Conservation (phyloP, 805 yeast species). For the Kodamaea nitidulidarum region DNA sequence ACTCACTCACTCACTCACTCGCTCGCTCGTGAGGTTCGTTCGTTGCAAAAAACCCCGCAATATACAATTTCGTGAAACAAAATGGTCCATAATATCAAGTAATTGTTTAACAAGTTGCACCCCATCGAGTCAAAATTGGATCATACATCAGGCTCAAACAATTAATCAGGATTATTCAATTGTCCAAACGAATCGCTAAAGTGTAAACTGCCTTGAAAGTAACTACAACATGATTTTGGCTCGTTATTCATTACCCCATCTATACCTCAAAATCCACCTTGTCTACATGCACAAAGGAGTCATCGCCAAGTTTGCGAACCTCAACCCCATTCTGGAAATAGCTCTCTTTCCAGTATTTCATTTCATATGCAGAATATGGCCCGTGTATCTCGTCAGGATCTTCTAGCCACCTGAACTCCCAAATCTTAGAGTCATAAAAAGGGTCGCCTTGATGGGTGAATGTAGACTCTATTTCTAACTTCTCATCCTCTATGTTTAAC, state of each 20-base stretch:
- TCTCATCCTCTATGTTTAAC: neutral
- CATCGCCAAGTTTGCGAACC: conserved; percentile 32
- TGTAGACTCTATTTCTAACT: neutral
- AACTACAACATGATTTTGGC: too few species aligned
- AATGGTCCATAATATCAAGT: too few species aligned
- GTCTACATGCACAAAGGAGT: conserved; percentile 21
- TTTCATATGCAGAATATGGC: conserved; percentile 48
- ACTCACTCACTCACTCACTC: too few species aligned
- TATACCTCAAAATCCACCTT: conserved; percentile 18
- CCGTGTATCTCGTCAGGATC: conserved; percentile 41
- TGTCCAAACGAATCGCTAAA: too few species aligned
- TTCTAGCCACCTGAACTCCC: conserved; percentile 50
- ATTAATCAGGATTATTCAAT: too few species aligned
- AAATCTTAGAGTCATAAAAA: conserved; percentile 31
- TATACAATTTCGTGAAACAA: too few species aligned
- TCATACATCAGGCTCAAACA: too few species aligned
- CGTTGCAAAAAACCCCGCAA: too few species aligned
- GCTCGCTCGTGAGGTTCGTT: too few species aligned
- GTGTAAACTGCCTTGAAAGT: too few species aligned
- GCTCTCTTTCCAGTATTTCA: conserved; percentile 49
- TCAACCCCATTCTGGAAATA: conserved; percentile 47
- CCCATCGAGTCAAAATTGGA: too few species aligned
- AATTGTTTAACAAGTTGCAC: too few species aligned
- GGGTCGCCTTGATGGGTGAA: neutral
- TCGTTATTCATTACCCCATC: neutral